phyloP scores from a whole-genome alignment of 225 moss, liverwort and hornwort species.

The Marchantia paleacea region DNA sequence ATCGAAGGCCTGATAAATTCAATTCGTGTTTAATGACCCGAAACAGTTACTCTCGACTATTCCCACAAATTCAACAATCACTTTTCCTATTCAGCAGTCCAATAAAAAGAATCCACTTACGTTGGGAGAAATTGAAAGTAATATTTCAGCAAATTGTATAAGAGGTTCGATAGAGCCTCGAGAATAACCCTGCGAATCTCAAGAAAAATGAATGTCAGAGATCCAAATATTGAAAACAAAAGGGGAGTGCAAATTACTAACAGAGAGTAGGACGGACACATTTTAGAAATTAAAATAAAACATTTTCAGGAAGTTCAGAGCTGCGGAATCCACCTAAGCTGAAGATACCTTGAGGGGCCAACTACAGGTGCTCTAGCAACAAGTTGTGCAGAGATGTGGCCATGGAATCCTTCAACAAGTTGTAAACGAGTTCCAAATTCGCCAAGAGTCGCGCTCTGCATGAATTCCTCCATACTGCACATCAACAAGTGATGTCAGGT shows the following conservation, averaged over 20 bases:
- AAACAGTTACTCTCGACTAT: no score
- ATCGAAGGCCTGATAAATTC: no score
- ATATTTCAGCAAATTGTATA: constrained; percentile 80
- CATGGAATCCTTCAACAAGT: constrained; percentile 62
- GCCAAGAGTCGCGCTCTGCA: constrained; percentile 81
- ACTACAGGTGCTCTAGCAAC: constrained; percentile 35
- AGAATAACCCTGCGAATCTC: constrained; percentile 23
- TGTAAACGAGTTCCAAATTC: constrained; percentile 73
- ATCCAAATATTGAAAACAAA: background rate
- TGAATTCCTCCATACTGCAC: constrained; percentile 72
- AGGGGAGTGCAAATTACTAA: background rate
- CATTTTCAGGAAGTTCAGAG: background rate
- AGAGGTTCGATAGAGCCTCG: constrained; percentile 51
- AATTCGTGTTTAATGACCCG: no score
- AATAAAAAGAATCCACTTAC: constrained; percentile 20
- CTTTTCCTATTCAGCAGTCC: background rate
- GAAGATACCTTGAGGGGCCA: constrained; percentile 35
- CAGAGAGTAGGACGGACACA: background rate
- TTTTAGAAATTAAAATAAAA: background rate
- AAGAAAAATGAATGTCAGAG: no score
- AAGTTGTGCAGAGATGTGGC: constrained; percentile 55
- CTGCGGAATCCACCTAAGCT: no score
- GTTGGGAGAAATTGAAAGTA: constrained; percentile 72
- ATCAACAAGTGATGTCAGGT: background rate
- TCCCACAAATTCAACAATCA: no score